Percentiles rank a stretch among this genome's conserved stretches.
These are phyloP conservation scores for Aspergillus nanangensis DNA, from an alignment of 495 filamentous ascomycete genomes.

Conservation along the genomic window DNA sequence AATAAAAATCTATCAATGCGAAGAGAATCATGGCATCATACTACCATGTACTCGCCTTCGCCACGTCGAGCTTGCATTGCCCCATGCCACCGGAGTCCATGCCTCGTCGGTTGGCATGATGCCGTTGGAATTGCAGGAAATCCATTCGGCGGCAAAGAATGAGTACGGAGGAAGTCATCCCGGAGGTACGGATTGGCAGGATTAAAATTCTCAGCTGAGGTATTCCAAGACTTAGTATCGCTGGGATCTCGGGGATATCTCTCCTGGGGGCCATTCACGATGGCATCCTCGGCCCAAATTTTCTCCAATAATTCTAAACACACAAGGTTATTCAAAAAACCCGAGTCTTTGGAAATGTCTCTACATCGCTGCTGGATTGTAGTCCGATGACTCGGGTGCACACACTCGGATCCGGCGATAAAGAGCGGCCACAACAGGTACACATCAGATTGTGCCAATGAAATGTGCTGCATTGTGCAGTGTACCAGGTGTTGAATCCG, in stretches of 20 bases:
- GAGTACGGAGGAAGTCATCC: neutral
- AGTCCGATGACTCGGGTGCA: slow-evolving; percentile 71
- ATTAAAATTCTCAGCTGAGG: slow-evolving; percentile 41
- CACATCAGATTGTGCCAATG: slow-evolving; percentile 74
- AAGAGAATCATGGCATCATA: slow-evolving; percentile 37
- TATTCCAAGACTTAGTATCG: no score
- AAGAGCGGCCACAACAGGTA: slow-evolving; percentile 95
- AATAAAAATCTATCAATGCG: no score
- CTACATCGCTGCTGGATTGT: slow-evolving; percentile 75
- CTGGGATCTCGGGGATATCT: no score
- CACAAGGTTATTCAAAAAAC: slow-evolving; percentile 87
- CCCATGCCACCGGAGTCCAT: slow-evolving; percentile 71
- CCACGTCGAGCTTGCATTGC: slow-evolving; percentile 63
- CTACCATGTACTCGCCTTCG: slow-evolving; percentile 85
- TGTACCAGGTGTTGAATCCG: slow-evolving; percentile 81
- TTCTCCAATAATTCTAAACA: slow-evolving; percentile 82
- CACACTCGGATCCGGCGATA: slow-evolving; percentile 85
- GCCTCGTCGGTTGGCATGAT: slow-evolving; percentile 12
- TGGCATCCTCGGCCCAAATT: no score
- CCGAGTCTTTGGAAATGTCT: slow-evolving; percentile 81
- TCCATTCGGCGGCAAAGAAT: slow-evolving; percentile 6
- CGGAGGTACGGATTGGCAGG: slow-evolving; percentile 11
- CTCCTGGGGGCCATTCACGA: no score
- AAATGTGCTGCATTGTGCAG: slow-evolving; percentile 76
- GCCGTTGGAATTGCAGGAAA: neutral